phyloP scores from a whole-genome alignment of 2,329 filamentous ascomycete genomes.

The Magnaporthiopsis incrustans region DNA sequence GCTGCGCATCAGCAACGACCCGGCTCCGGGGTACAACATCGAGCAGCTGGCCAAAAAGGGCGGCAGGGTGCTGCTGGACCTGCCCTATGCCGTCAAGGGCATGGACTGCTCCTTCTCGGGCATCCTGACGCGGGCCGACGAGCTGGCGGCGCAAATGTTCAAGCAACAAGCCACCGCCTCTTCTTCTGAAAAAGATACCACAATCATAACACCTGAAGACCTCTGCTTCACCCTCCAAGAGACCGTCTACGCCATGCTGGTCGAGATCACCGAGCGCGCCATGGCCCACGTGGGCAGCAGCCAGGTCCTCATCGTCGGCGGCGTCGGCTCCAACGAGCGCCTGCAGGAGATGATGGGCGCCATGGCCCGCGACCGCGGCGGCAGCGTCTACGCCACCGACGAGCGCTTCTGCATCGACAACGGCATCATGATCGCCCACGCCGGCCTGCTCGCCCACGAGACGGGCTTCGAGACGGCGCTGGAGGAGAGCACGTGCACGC shows the following conservation, averaged over 20 bases:
- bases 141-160: slow-evolving; percentile 61
- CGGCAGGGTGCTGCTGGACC: slow-evolving; percentile 65
- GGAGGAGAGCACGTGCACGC: slow-evolving; percentile 76
- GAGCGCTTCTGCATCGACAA: slow-evolving; percentile 99
- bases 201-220: slow-evolving; percentile 73
- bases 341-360: slow-evolving; percentile 97
- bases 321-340: slow-evolving; percentile 90
- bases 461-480: slow-evolving; percentile 72
- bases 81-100: slow-evolving; percentile 94
- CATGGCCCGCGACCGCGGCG: slow-evolving; percentile 84
- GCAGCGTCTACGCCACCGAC: slow-evolving; percentile 88
- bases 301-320: slow-evolving; percentile 91
- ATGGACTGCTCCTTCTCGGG: slow-evolving; percentile 98
- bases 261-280: slow-evolving; percentile 95
- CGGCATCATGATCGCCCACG: slow-evolving; percentile 99
- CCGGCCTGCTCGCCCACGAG: slow-evolving; percentile 76
- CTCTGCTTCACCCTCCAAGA: slow-evolving; percentile 94
- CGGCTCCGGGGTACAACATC: slow-evolving; percentile 95
- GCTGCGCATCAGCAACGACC: slow-evolving; percentile 86
- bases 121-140: slow-evolving; percentile 76
- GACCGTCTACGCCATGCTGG: slow-evolving; percentile 92
- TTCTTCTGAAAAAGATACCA: no score
- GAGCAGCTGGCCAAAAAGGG: slow-evolving; percentile 80
- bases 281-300: slow-evolving; percentile 94
- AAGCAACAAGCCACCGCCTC: no score